Percentiles rank a stretch among this genome's conserved stretches.
phyloP scores from a whole-genome alignment of 208 protist species.

The Acanthamoeba culbertsoni region DNA sequence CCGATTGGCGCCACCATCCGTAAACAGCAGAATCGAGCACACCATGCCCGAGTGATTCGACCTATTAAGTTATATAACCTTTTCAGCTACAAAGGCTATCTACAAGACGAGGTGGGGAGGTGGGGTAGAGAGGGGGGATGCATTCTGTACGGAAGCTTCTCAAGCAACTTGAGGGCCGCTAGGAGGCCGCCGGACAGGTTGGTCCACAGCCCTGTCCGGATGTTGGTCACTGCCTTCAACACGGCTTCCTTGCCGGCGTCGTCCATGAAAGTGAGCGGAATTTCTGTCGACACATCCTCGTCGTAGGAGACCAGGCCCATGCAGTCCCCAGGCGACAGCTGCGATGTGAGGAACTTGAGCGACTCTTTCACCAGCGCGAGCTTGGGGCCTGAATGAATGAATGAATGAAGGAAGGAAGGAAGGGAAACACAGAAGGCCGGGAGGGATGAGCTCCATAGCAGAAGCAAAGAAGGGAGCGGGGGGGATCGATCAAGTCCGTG shows the following conservation, averaged over 20 bases:
- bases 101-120: not conserved
- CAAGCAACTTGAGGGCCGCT: not conserved
- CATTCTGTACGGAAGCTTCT: not conserved
- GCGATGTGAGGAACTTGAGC: not conserved
- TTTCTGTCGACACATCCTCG: not conserved
- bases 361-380: not conserved
- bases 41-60: not conserved
- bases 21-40: not conserved
- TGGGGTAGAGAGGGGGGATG: not conserved
- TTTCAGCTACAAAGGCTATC: not conserved
- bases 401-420: not conserved
- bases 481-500: not conserved
- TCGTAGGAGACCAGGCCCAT: slow-evolving; percentile 30
- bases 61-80: not conserved
- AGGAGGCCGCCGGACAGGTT: not conserved
- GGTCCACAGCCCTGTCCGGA: not conserved
- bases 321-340: slow-evolving; percentile 10
- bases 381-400: not conserved
- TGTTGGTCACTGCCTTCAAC: not conserved
- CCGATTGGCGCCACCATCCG: not conserved
- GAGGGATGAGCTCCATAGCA: too few relatives aligned
- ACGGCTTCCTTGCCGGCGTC: not conserved
- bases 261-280: not conserved
- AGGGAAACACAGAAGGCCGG: too few relatives aligned
- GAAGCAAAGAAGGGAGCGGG: too few relatives aligned